phyloP scores from a whole-genome alignment of 2,329 filamentous ascomycete species.

The Proliferodiscus dingleyae region DNA sequence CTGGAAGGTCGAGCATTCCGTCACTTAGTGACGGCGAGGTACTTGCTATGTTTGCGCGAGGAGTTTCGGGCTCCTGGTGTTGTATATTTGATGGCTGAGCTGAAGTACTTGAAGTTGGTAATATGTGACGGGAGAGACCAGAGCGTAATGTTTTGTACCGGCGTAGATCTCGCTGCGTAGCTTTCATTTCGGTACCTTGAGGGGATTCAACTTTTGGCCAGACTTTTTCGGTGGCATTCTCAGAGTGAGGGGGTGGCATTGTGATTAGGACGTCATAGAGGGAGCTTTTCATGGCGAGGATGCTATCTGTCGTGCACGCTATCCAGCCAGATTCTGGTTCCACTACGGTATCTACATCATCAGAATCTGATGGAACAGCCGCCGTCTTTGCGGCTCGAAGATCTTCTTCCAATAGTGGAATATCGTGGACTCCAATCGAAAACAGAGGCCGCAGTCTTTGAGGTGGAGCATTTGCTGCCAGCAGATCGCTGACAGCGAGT shows the following conservation, averaged over 20 bases:
- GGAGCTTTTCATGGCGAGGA: constrained; percentile 77
- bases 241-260: constrained; percentile 60
- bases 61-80: constrained; percentile 19
- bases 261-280: constrained; percentile 89
- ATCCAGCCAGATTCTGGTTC: constrained; percentile 69
- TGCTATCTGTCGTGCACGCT: constrained; percentile 92
- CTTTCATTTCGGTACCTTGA: constrained; percentile 63
- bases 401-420: constrained; percentile 67
- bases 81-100: constrained; percentile 8
- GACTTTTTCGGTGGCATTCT: constrained; percentile 52
- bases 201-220: constrained; percentile 75
- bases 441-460: constrained; percentile 79
- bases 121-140: constrained; percentile 47
- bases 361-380: constrained; percentile 30
- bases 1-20: constrained; percentile 40
- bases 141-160: constrained; percentile 67
- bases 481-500: constrained; percentile 61
- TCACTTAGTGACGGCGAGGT: constrained; percentile 32
- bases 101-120: constrained; percentile 14
- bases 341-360: constrained; percentile 36
- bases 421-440: constrained; percentile 88
- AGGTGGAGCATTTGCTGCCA: constrained; percentile 58
- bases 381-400: constrained; percentile 42
- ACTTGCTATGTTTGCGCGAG: constrained; percentile 23
- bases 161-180: constrained; percentile 84